phyloP scores from a whole-genome alignment of 2,329 filamentous ascomycete species.

The Domatiomyces globalis region DNA sequence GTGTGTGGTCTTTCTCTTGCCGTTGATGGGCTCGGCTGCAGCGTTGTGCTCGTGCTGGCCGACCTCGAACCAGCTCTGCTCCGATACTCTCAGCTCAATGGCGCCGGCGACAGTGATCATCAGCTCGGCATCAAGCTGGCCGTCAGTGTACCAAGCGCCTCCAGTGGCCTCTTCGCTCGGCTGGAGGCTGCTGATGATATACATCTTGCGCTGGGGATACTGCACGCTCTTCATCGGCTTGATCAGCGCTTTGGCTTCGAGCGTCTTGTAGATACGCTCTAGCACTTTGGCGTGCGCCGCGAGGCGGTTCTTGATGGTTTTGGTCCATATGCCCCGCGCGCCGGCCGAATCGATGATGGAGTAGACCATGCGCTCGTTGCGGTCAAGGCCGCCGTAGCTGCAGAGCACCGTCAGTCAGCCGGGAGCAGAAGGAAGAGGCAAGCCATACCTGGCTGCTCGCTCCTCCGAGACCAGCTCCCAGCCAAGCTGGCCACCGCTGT shows the following conservation, averaged over 20 bases:
- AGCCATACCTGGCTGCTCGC: conserved; percentile 34
- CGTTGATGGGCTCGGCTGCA: conserved; percentile 14
- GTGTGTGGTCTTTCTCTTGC: conserved; percentile 28
- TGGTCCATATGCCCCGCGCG: conserved; percentile 79
- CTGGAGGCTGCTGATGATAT: conserved; percentile 72
- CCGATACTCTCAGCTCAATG: conserved; percentile 57
- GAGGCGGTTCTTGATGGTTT: conserved; percentile 63
- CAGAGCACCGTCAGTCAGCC: conserved; percentile 9
- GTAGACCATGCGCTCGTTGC: conserved; percentile 70
- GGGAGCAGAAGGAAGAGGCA: not conserved
- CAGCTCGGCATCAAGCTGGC: conserved; percentile 76
- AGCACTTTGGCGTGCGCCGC: conserved; percentile 74
- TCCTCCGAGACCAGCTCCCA: conserved; percentile 36
- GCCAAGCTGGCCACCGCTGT: conserved; percentile 27
- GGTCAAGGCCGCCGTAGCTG: conserved; percentile 31
- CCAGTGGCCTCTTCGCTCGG: conserved; percentile 85
- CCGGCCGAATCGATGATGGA: conserved; percentile 75
- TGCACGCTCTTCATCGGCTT: conserved; percentile 85
- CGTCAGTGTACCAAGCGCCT: conserved; percentile 75
- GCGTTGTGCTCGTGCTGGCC: conserved; percentile 16
- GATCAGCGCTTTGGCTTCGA: conserved; percentile 71
- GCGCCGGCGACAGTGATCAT: conserved; percentile 52
- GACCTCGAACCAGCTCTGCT: conserved; percentile 53
- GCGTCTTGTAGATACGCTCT: conserved; percentile 66
- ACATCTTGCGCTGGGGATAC: conserved; percentile 84